Base-by-base conservation (phyloP, 805 yeast genomes). In the Kazachstania kunashirensis region DNA sequence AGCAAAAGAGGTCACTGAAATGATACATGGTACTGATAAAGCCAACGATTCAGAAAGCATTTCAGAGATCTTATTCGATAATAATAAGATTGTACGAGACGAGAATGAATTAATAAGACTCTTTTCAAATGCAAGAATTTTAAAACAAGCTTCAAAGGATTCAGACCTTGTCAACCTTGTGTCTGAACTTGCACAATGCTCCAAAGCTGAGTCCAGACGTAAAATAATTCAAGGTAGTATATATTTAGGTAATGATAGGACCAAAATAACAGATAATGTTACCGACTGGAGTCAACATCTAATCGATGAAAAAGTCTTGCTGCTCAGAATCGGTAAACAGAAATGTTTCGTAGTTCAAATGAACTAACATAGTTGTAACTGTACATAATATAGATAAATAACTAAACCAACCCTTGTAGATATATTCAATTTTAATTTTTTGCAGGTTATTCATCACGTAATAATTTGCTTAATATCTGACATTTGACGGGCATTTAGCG, bases 1-100 rank as follows among this genome's bases (percentile, higher is more conserved):
- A 21, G 97, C 97, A 0, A 61, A 73, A 24, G 95, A 89, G 53
- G 82, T 88, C 32, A 81, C 89, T 6, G 94, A 85, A 49, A 66
- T 92, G 49, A 68, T 92, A 29, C 96, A 88, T 59, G 97, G 97
- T 0, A 67, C 66, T 7, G 89, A 86, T 4, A 68, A 70, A 8
- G 88, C 95, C 3, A 66, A 70, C 18, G 71, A 75, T 26, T 83
- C 92, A 46, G 73, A 75, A 15, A 63, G 70, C 16, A 70, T 84
- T 12, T 78, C 94, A 12, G 70, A 77, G 5, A 70, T 82, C 36
- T 53, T 86, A 27, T 86, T 77, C 57, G 52, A 51, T 7, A 31
- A 36, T 19, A 13, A 15, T 6, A 29, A 4, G 6, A 24, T 19
- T n/a, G 14, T 7, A 16, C 15, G 16, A 7, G 33, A 37, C 34